Evolutionary conservation across 2,329 filamentous ascomycete genomes (phyloP).

Genomic region (Stagonosporopsis tanaceti): DNA sequence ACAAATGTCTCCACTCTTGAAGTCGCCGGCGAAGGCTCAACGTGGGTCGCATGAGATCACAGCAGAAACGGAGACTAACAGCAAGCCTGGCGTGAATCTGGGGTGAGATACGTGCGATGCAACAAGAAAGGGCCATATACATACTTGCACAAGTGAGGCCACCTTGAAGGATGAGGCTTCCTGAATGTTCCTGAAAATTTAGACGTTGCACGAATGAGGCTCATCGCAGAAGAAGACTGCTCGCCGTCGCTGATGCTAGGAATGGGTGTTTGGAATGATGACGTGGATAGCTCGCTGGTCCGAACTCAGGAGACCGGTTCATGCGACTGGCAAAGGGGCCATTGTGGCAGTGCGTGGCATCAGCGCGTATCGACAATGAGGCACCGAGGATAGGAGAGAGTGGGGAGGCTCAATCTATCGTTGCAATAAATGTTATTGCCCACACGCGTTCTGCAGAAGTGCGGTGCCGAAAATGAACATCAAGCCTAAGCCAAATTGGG

Average conservation of each 20-base stretch:
- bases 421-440: not conserved
- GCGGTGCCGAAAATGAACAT: not conserved
- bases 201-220: conserved; percentile 3
- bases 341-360: conserved; percentile 18
- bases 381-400: not conserved
- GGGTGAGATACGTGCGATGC: not conserved
- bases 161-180: not conserved
- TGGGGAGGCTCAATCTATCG: conserved; percentile 2
- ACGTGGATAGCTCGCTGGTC: conserved; percentile 29
- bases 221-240: conserved; percentile 6
- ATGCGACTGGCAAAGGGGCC: conserved; percentile 17
- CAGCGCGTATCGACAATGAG: conserved; percentile 15
- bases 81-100: conserved; percentile 8
- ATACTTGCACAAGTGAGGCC: not conserved
- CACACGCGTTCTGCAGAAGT: not conserved
- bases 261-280: conserved; percentile 23
- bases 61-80: not conserved
- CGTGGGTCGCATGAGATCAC: conserved; percentile 13
- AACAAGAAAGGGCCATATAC: no score
- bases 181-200: not conserved
- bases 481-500: conserved; percentile 1
- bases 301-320: conserved; percentile 29
- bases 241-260: conserved; percentile 13
- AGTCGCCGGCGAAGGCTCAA: conserved; percentile 9
- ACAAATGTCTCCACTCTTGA: conserved; percentile 7